phyloP scores from a whole-genome alignment of 148 eudicot species.

The Rhododendron ferrugineum region DNA sequence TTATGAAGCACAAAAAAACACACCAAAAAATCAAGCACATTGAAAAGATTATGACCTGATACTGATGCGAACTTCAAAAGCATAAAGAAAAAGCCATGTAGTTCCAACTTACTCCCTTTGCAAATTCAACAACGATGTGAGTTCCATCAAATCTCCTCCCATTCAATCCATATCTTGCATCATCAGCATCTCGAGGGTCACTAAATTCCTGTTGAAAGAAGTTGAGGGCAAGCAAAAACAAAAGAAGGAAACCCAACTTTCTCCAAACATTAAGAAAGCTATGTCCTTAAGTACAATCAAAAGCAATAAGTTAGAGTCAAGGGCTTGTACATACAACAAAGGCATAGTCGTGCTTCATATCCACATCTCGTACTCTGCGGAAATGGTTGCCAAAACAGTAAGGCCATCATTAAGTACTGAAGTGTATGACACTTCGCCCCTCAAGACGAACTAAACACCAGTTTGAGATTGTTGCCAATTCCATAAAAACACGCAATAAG shows the following conservation, averaged over 20 bases:
- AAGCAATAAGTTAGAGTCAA: conserved; percentile 1
- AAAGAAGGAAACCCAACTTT: conserved; percentile 17
- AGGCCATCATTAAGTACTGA: conserved; percentile 92
- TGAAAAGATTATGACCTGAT: not conserved
- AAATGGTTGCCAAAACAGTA: conserved; percentile 98
- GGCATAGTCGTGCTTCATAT: conserved; percentile 97
- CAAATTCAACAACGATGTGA: conserved; percentile 72
- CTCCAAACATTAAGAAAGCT: not conserved
- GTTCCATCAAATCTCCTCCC: conserved; percentile 81
- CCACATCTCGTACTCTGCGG: conserved; percentile 99
- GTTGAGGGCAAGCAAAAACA: conserved; percentile 12
- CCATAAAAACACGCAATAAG: conserved; percentile 90
- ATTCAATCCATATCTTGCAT: conserved; percentile 72
- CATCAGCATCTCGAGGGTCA: conserved; percentile 95
- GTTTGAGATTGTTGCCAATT: conserved; percentile 89
- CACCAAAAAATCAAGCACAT: not conserved
- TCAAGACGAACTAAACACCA: conserved; percentile 98
- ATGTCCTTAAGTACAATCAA: conserved; percentile 6
- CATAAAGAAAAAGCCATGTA: not conserved
- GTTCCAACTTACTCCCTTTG: conserved; percentile 65
- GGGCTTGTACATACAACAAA: conserved; percentile 76
- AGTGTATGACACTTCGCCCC: conserved; percentile 74
- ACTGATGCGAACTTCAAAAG: not conserved
- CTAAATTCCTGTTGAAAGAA: conserved; percentile 64
- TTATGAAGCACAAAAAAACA: not conserved